Conservation (phyloP, 768 basidiomycete genomes). For the Pilatotrama ljubarskyi region DNA sequence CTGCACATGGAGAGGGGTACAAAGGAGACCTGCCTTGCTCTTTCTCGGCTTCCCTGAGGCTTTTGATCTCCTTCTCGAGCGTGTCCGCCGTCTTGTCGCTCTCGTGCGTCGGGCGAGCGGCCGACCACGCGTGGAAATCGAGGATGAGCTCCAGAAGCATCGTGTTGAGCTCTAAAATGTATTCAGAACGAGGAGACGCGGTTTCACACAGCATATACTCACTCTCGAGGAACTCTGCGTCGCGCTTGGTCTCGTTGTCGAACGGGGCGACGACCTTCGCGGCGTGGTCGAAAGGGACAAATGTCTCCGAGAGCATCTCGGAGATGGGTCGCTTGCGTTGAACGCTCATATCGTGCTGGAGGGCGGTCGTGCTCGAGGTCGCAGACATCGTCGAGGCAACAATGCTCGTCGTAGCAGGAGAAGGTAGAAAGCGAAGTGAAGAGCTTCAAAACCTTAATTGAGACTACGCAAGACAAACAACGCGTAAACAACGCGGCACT, state of each 20-base stretch:
- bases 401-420: not conserved
- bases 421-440: no score
- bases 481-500: not conserved
- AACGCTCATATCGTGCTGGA: not conserved
- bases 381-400: not conserved
- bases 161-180: slow-evolving; percentile 32
- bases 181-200: not conserved
- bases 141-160: slow-evolving; percentile 37
- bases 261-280: slow-evolving; percentile 35
- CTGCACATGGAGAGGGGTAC: not conserved
- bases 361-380: not conserved
- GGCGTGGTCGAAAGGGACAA: slow-evolving; percentile 34
- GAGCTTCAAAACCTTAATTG: no score
- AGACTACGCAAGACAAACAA: not conserved
- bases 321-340: slow-evolving; percentile 12
- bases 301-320: slow-evolving; percentile 29
- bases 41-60: slow-evolving; percentile 30
- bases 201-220: slow-evolving; percentile 23
- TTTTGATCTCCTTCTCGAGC: slow-evolving; percentile 33
- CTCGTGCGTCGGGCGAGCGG: slow-evolving; percentile 35
- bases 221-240: slow-evolving; percentile 38
- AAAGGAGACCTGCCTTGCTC: slow-evolving; percentile 39
- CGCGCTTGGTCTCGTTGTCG: slow-evolving; percentile 36
- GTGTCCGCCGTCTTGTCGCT: slow-evolving; percentile 29
- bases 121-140: slow-evolving; percentile 40